Percentiles rank a stretch among this genome's conserved stretches.
These are phyloP conservation scores for Neostapfia colusana DNA, from an alignment of 176 grass and related monocot genomes.

Conservation along the genomic window DNA sequence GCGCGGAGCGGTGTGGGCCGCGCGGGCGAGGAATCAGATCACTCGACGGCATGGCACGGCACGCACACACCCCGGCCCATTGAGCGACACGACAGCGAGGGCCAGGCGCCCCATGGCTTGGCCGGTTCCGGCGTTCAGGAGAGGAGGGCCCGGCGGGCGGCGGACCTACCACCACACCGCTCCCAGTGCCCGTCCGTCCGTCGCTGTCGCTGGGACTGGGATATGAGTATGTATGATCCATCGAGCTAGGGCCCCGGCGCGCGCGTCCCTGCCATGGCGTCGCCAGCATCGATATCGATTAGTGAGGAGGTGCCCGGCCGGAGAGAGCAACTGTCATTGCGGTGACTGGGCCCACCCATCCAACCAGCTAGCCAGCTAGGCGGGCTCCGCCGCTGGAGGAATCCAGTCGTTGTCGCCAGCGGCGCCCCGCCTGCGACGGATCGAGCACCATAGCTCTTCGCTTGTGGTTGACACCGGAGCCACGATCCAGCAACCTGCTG, in stretches of 20 bases:
- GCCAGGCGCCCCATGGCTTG: not conserved
- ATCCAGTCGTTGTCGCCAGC: not conserved
- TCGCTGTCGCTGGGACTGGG: not conserved
- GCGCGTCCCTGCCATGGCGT: not conserved
- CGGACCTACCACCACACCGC: not conserved
- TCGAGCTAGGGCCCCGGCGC: not conserved
- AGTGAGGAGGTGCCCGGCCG: not conserved
- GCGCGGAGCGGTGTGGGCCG: too few species aligned
- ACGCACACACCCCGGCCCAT: too few species aligned
- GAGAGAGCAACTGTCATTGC: not conserved
- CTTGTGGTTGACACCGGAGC: too few species aligned
- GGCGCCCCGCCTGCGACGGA: too few species aligned
- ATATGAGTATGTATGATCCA: not conserved
- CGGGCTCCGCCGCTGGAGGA: not conserved
- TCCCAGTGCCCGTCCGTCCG: not conserved
- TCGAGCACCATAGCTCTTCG: too few species aligned
- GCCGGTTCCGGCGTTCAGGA: not conserved
- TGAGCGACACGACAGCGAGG: not conserved
- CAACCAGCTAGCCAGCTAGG: slow-evolving; percentile 1
- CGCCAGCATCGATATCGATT: not conserved
- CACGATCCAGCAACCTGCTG: too few species aligned
- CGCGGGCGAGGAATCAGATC: not conserved
- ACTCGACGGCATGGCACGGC: too few species aligned
- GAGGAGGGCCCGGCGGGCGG: not conserved
- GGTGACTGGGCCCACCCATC: slow-evolving; percentile 28